Percentiles rank a stretch among this genome's conserved stretches.
phyloP scores from a whole-genome alignment of 2,329 filamentous ascomycete genomes.

The Fusarium multiceps region DNA sequence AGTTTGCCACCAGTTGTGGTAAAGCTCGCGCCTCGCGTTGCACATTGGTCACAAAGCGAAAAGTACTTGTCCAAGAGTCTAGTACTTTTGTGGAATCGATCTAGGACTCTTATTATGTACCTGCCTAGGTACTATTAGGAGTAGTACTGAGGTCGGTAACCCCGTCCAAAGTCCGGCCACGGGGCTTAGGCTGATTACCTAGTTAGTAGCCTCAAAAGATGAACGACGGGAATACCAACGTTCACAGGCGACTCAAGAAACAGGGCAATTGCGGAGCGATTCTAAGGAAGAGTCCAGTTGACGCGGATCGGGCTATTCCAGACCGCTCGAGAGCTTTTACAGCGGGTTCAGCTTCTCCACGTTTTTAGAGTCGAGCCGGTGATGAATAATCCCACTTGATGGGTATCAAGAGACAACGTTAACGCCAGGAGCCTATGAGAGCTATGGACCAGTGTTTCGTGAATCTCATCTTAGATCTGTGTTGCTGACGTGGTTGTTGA shows the following conservation, averaged over 20 bases:
- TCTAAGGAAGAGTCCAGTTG: neutral
- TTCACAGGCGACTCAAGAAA: neutral
- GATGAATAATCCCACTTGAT: neutral
- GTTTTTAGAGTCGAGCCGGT: neutral
- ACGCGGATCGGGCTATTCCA: neutral
- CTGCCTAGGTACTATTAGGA: neutral
- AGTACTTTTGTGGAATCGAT: neutral
- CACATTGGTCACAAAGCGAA: neutral
- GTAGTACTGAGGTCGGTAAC: neutral
- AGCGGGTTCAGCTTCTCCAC: neutral
- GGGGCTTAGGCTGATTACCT: neutral
- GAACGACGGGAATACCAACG: neutral
- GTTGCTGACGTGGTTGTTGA: neutral
- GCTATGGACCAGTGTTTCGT: neutral
- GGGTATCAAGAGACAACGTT: neutral
- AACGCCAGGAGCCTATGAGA: neutral
- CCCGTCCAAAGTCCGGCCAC: neutral
- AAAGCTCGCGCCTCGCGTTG: neutral
- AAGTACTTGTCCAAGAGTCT: neutral
- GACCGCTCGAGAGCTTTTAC: neutral
- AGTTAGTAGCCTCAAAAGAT: neutral
- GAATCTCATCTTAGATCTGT: neutral
- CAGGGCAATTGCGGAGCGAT: neutral
- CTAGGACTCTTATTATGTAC: neutral
- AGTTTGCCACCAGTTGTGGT: neutral